phyloP scores from a whole-genome alignment of 2,329 filamentous ascomycete species.

The Ophiostoma sp. region DNA sequence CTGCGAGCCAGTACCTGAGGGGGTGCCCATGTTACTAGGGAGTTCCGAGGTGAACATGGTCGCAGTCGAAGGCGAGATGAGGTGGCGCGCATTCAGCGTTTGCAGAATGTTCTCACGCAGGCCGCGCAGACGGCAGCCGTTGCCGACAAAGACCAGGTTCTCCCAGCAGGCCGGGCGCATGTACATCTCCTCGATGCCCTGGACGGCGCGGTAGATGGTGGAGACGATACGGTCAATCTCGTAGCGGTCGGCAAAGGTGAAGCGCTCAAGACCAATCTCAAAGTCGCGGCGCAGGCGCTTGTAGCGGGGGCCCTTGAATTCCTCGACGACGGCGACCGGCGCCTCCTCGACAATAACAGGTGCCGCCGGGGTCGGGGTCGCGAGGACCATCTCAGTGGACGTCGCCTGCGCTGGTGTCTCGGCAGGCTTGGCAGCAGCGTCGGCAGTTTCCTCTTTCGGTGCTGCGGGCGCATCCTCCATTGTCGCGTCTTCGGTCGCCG shows the following conservation, averaged over 20 bases:
- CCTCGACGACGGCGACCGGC: conserved; percentile 24
- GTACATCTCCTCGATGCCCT: conserved; percentile 78
- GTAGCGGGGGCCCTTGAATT: conserved; percentile 30
- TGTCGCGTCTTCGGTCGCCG: conserved; percentile 21
- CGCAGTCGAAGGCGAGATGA: conserved; percentile 87
- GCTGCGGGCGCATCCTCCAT: conserved; percentile 24
- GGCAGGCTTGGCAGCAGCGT: background rate
- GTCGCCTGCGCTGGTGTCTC: conserved; percentile 16
- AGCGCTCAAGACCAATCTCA: conserved; percentile 76
- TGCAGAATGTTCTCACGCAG: conserved; percentile 87
- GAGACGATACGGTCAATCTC: conserved; percentile 83
- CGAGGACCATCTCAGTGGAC: conserved; percentile 18
- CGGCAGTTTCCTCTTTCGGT: conserved; percentile 13
- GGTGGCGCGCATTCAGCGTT: conserved; percentile 76
- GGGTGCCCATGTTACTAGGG: conserved; percentile 89
- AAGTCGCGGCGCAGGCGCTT: conserved; percentile 60
- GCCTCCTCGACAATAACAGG: conserved; percentile 22
- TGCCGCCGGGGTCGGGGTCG: conserved; percentile 12
- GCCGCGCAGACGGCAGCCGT: conserved; percentile 71
- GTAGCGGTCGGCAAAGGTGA: conserved; percentile 65
- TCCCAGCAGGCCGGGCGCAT: conserved; percentile 91
- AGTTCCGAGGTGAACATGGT: conserved; percentile 98
- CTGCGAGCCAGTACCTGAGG: conserved; percentile 84
- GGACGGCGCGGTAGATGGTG: conserved; percentile 79
- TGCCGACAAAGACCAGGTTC: conserved; percentile 85